Percentiles rank a stretch among this genome's conserved stretches.
Conservation (phyloP, 768 basidiomycete species). For the Amanita rimosa region DNA sequence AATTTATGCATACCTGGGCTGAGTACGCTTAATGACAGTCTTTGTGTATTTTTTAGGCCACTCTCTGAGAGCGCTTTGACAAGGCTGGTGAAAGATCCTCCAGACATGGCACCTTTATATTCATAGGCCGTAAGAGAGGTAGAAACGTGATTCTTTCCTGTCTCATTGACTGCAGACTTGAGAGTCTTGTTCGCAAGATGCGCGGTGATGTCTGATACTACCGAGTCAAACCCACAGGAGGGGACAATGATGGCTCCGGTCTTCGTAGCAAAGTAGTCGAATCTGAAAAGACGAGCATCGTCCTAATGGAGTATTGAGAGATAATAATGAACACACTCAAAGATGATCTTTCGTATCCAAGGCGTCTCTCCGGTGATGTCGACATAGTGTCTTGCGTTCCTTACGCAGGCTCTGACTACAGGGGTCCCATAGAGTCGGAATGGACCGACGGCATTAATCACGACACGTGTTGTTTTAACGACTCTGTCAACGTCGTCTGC, state of each 20-base stretch:
- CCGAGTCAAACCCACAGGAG: constrained; percentile 65
- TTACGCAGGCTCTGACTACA: constrained; percentile 67
- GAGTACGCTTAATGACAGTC: constrained; percentile 19
- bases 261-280: constrained; percentile 60
- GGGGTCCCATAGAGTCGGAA: constrained; percentile 64
- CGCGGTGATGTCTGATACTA: constrained; percentile 63
- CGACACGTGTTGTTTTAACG: constrained; percentile 48
- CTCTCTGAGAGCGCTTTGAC: constrained; percentile 25
- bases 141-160: constrained; percentile 19
- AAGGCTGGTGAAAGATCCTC: constrained; percentile 48
- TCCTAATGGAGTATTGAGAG: neutral
- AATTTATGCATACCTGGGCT: constrained; percentile 26
- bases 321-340: constrained; percentile 27
- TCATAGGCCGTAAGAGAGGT: constrained; percentile 45
- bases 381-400: constrained; percentile 70
- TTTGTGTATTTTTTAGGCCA: constrained; percentile 20
- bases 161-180: constrained; percentile 22
- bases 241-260: constrained; percentile 71
- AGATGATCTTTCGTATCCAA: constrained; percentile 56
- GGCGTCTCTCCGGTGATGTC: constrained; percentile 70
- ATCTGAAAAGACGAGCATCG: constrained; percentile 27
- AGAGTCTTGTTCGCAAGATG: constrained; percentile 64
- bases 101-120: constrained; percentile 40
- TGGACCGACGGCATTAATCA: constrained; percentile 73
- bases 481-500: constrained; percentile 39